Base-by-base conservation (phyloP, 177 flowering plant genomes). In the Tripterygium wilfordii region DNA sequence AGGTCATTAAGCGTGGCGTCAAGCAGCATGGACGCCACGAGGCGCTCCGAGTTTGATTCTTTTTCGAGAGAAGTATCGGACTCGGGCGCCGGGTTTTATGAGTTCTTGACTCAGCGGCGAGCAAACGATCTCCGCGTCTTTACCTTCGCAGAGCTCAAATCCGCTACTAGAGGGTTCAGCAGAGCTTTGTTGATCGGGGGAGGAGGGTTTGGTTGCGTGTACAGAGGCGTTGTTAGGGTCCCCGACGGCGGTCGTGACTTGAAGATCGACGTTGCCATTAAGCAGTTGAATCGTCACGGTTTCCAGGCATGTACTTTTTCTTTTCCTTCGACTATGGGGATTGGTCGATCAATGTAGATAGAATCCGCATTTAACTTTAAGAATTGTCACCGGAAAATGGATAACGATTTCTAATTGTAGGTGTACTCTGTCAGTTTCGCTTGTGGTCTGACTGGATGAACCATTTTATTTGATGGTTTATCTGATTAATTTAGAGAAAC, bases 141-240 rank as follows among this genome's bases (percentile, higher is more conserved):
- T 50, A 41, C 67, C 12, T 83, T 80, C 42, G 28, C 82, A 0
- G 98, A 90, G 69, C 59, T 90, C 61, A 85, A 73, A 66, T 64
- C 78, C 15, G 98, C 95, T 5, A 90, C 95, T 5, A 58, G 81
- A 15, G 89, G 92, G 45, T 90, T 90, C 57, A 85, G 80, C 47
- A 58, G 96, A 21, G 58, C 54, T 3, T 45, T 78, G 44, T 48
- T 90, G 73, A 74, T 90, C 19, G 98, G 98, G 0, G 98, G 88
- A 48, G 98, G 98, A 5, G 98, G 98, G 6, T 90, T 88, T 53
- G 98, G 98, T 0, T 79, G 80, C 48, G 97, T 90, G 13, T 90
- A 72, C 42, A 66, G 70, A 70, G 97, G 86, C 0, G 72, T 67
- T 38, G 73, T 88, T 45, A 58, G 44, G 42, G 54, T 66, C 43